A percentile compares a stretch with the other conserved stretches of the same genome.
These are phyloP conservation scores for Penicillium desertorum DNA, from an alignment of 495 filamentous ascomycete genomes.

Conservation along the genomic window DNA sequence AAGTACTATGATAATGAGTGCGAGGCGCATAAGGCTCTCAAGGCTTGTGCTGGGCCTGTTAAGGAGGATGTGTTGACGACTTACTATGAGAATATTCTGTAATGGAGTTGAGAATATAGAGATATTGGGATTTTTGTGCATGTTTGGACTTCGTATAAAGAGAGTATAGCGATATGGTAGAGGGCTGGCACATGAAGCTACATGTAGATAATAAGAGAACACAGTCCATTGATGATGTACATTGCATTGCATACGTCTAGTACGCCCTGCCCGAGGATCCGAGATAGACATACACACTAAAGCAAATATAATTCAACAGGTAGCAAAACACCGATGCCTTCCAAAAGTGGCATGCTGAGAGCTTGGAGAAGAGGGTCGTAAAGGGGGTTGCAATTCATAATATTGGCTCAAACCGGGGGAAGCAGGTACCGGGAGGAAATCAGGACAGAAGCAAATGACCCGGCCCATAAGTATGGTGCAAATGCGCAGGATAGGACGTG, in stretches of 20 bases:
- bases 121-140: background rate
- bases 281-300: constrained; percentile 2
- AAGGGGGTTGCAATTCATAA: constrained; percentile 13
- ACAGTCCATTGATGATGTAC: constrained; percentile 34
- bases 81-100: constrained; percentile 48
- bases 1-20: constrained; percentile 67
- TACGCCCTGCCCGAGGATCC: constrained; percentile 9
- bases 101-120: constrained; percentile 1
- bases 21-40: constrained; percentile 59
- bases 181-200: background rate
- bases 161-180: background rate
- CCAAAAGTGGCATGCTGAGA: constrained; percentile 15
- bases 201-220: background rate
- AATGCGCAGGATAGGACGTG: constrained; percentile 13
- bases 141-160: background rate
- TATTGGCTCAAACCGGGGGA: constrained; percentile 8
- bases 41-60: constrained; percentile 43
- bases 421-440: background rate
- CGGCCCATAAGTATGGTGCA: constrained; percentile 19
- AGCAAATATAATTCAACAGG: constrained; percentile 9
- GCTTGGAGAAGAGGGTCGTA: background rate
- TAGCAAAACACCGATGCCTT: constrained; percentile 21
- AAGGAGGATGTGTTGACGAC: constrained; percentile 49
- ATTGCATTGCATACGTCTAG: constrained; percentile 27
- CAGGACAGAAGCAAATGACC: constrained; percentile 12